Evolutionary conservation across 169 alveolate species (phyloP), one percentile per base, ranked within the genome.

Genomic region (Plasmodium malariae): DNA sequence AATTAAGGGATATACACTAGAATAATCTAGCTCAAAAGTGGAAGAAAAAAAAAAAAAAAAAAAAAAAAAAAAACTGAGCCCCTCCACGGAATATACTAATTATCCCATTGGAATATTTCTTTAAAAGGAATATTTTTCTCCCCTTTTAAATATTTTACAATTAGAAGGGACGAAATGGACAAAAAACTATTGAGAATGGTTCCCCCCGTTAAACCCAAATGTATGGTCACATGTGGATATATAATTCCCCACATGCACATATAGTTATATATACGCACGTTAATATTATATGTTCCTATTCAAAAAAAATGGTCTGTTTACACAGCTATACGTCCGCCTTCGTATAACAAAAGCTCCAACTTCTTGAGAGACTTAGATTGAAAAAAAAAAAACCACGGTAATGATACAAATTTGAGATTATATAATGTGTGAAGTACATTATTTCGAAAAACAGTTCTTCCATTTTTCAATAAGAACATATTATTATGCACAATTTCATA

Each of bases 361-460:
- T 69, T 32, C 34, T 78, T 65, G 37, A 78, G 26, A 12, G 78
- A 60, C 37, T 68, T 49, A 3, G 78, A 28, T 40, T 78, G 89
- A 14, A 63, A 30, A 63, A 78, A 48, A 51, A 65, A 78, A 49
- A 62, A 78, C 89, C 89, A 78, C n/a, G 89, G 89, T 34, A 78
- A 17, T 30, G 69, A 62, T 69, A 78, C 65, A 63, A 78, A 78
- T 37, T 78, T 69, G 19, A 62, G 62, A 24, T 78, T 32, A 40
- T 78, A 62, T 30, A 63, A 57, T 28, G 49, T 19, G 40, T 55
- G 55, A 24, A 78, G 32, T 1, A 78, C 37, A 37, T 63, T 63
- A 26, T 78, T 63, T 17, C 89, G 89, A 51, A 78, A 78, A 36
- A 43, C n/a, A 11, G 89, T 78, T 68, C 69, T 78, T 62, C 89